A percentile compares a stretch with the other conserved stretches of the same genome.
phyloP scores from a whole-genome alignment of 1,284 basidiomycete species.

The Cyathus pygmaeus region DNA sequence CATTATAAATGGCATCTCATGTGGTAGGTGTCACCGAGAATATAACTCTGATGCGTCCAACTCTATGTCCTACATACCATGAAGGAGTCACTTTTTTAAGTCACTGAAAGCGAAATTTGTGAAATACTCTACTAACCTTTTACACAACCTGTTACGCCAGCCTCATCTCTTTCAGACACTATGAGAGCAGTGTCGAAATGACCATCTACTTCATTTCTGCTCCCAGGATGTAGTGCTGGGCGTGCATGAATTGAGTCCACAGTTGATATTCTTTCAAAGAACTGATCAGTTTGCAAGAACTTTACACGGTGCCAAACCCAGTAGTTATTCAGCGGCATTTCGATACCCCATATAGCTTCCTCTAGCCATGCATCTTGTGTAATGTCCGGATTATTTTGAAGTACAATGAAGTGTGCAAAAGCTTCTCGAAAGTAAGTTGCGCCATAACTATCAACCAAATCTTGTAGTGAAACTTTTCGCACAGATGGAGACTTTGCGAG shows the following conservation, averaged over 20 bases:
- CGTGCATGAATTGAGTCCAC: conserved; percentile 31
- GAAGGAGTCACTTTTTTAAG: not conserved
- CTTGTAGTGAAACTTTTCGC: not conserved
- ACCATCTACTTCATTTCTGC: conserved; percentile 6
- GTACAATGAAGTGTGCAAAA: not conserved
- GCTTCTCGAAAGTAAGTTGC: not conserved
- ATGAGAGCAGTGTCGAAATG: conserved; percentile 32
- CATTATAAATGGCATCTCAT: conserved; percentile 15
- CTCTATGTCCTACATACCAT: conserved; percentile 21
- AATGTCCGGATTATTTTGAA: not conserved
- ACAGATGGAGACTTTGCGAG: not conserved
- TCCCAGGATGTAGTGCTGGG: conserved; percentile 13
- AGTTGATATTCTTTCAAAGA: conserved; percentile 8
- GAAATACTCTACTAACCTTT: conserved; percentile 5
- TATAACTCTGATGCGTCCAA: conserved; percentile 33
- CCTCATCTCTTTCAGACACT: conserved; percentile 16
- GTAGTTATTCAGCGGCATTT: conserved; percentile 22
- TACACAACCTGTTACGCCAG: conserved; percentile 12
- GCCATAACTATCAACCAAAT: not conserved
- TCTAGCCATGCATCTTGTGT: conserved; percentile 17
- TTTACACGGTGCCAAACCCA: conserved; percentile 36
- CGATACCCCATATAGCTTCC: conserved; percentile 10
- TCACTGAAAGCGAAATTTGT: not conserved
- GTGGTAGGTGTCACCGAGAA: conserved; percentile 31
- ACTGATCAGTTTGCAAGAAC: conserved; percentile 13